phyloP scores from a whole-genome alignment of 495 filamentous ascomycete species.

The Durotheca rogersii region DNA sequence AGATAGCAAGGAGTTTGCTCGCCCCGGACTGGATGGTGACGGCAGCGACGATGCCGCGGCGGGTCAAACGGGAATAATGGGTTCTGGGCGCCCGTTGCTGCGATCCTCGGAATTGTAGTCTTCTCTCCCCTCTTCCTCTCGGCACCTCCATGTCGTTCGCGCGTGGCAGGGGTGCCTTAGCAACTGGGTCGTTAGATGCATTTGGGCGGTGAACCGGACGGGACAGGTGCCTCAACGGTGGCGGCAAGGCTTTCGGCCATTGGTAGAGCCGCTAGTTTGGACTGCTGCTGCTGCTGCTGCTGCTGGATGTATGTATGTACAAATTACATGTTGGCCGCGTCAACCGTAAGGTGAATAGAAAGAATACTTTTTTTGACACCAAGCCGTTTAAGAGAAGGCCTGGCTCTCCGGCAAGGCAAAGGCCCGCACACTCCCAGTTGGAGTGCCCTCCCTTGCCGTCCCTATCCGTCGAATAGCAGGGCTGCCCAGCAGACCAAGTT shows the following conservation, averaged over 20 bases:
- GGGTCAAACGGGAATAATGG: constrained; percentile 2
- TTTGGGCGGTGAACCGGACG: background rate
- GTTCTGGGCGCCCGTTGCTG: too few relatives aligned
- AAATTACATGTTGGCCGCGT: background rate
- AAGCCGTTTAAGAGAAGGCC: too few relatives aligned
- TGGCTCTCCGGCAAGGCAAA: too few relatives aligned
- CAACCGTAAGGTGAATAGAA: constrained; percentile 15
- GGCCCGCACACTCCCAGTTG: too few relatives aligned
- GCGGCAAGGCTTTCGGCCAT: background rate
- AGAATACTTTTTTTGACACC: background rate
- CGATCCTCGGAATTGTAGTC: background rate
- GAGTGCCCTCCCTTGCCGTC: too few relatives aligned
- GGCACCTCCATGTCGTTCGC: background rate
- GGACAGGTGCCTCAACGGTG: background rate
- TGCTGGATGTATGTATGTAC: constrained; percentile 9
- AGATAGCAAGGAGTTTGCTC: background rate
- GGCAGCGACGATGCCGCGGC: constrained; percentile 2
- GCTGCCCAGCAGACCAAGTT: too few relatives aligned
- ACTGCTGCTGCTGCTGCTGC: too few relatives aligned
- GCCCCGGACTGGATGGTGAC: constrained; percentile 5
- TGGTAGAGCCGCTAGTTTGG: background rate
- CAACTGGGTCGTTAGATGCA: background rate
- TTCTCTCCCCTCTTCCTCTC: background rate
- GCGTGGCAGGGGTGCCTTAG: background rate
- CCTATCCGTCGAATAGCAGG: too few relatives aligned